Evolutionary conservation across 495 filamentous ascomycete genomes (phyloP), one percentile per base, ranked within the genome.

Genomic region (Cetradonia linearis): DNA sequence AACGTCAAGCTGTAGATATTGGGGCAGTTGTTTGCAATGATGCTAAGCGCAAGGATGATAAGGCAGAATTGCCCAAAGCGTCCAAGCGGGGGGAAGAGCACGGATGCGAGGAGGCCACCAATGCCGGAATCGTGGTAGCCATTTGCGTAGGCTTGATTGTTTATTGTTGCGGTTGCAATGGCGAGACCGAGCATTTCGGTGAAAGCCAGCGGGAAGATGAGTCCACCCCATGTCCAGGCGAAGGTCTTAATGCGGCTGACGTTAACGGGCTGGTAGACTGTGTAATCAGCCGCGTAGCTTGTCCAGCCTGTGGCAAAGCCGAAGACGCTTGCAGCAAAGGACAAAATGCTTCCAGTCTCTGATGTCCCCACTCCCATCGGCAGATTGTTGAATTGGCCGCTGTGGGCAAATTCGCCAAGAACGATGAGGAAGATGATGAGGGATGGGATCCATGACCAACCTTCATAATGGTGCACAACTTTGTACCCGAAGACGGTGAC

Each of bases 21-120:
- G n/a, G 92, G 88, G 73, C 85, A 90, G 74, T 91, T 91, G 75
- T 86, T 92, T 59, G 86, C 86, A 64, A 91, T 81, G 68, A 89
- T 91, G 63, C 82, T 85, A 31, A 92, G 78, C 0, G 87, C 85
- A 6, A 94, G 81, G 48, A 94, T 75, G 56, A 91, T 83, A 23
- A 94, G 69, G 71, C 89, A 93, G 76, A 93, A 90, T 67, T 88
- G 79, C 62, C 89, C 89, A 67, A 92, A 91, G 47, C 77, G 74
- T 28, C 88, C 89, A 0, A 91, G 76, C 1, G 78, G 78, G 4
- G 81, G 80, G 34, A 85, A 71, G 0, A 94, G 77, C 10, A 86
- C 85, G 11, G 81, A 80, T 6, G 73, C 81, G 20, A 94, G 76
- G 7, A 94, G 72, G 25, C 88, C 88, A 18, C 89, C 89, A 56